Percentiles rank a stretch among this genome's conserved stretches.
Conservation (phyloP, 306 rosid genomes). For the Fragaria ananassa region DNA sequence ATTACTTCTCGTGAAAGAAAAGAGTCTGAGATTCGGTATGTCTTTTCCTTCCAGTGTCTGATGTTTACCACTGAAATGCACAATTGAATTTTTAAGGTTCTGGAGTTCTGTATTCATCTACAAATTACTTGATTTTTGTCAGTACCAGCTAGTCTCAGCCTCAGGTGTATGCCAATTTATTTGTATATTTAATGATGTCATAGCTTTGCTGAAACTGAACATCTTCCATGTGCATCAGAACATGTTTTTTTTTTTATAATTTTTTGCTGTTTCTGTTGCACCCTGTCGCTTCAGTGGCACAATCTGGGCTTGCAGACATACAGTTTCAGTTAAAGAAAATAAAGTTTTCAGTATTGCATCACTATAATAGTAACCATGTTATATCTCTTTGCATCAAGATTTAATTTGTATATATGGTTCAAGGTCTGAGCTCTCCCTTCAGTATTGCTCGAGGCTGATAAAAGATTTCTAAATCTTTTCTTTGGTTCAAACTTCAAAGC, state of each 20-base stretch:
- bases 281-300: neutral
- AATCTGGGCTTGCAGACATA: neutral
- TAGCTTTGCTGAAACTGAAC: neutral
- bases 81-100: neutral
- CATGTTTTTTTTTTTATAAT: too few relatives aligned
- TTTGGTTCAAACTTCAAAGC: neutral
- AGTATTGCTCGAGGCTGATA: neutral
- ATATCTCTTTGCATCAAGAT: neutral
- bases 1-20: constrained; percentile 80
- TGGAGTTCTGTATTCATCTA: neutral
- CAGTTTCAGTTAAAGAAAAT: neutral
- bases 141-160: neutral
- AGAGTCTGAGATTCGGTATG: constrained; percentile 91
- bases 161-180: neutral
- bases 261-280: neutral
- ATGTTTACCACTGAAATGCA: neutral
- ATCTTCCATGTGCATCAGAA: neutral
- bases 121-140: neutral
- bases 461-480: neutral
- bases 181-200: constrained; percentile 1
- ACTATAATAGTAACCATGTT: neutral
- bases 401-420: neutral
- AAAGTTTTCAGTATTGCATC: neutral
- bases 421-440: neutral
- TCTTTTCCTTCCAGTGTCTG: constrained; percentile 15